phyloP scores from a whole-genome alignment of 2,329 filamentous ascomycete genomes.

The Mycogone perniciosa region DNA sequence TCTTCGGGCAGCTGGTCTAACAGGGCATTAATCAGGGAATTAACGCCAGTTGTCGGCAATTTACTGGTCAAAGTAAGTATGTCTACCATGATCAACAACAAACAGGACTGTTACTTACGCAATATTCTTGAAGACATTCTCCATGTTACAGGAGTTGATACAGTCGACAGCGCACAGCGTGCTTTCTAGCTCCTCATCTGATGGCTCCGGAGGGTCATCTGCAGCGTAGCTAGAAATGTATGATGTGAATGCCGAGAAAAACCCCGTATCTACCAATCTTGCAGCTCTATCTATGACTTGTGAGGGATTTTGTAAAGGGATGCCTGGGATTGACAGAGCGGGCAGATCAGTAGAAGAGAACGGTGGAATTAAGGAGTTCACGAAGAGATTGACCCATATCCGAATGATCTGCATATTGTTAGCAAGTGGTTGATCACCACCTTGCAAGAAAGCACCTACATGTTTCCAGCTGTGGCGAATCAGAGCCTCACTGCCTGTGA shows the following conservation, averaged over 20 bases:
- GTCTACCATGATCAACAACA: not conserved
- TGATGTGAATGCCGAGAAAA: slow-evolving; percentile 90
- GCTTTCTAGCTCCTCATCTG: slow-evolving; percentile 93
- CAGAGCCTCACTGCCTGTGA: slow-evolving; percentile 74
- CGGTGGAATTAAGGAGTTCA: slow-evolving; percentile 85
- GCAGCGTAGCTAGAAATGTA: slow-evolving; percentile 99
- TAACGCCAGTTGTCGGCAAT: slow-evolving; percentile 28
- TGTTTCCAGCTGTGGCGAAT: slow-evolving; percentile 73
- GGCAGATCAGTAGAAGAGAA: slow-evolving; percentile 61
- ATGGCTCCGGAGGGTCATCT: slow-evolving; percentile 94
- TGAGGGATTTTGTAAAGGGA: slow-evolving; percentile 84
- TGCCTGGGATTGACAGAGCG: slow-evolving; percentile 65
- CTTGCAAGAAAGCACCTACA: slow-evolving; percentile 42
- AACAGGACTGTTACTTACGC: slow-evolving; percentile 45
- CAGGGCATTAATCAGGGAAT: slow-evolving; percentile 56
- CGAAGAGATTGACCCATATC: slow-evolving; percentile 92
- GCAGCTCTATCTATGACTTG: slow-evolving; percentile 86
- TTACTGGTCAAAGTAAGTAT: slow-evolving; percentile 23
- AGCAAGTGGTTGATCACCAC: not conserved
- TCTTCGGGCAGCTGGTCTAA: slow-evolving; percentile 84
- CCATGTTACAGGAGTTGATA: slow-evolving; percentile 81
- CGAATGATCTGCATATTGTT: slow-evolving; percentile 60
- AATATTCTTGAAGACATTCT: slow-evolving; percentile 76
- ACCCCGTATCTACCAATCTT: slow-evolving; percentile 69
- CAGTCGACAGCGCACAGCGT: slow-evolving; percentile 93